Evolutionary conservation across 148 eudicot genomes (phyloP).

Genomic region (Dysphania ambrosioides): DNA sequence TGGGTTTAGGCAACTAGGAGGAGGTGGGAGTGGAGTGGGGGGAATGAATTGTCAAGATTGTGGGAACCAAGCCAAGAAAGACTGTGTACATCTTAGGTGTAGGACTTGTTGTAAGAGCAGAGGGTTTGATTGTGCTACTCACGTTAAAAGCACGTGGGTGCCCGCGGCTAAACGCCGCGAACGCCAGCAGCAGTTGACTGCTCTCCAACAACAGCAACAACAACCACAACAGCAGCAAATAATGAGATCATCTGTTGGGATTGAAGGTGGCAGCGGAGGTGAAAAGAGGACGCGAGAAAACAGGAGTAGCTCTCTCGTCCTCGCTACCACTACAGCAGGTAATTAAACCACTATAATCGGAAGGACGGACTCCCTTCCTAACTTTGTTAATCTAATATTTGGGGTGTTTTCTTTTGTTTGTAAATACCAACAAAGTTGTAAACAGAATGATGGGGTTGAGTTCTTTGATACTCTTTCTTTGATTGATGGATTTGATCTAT

Average conservation of each 20-base stretch:
- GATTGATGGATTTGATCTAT: background rate
- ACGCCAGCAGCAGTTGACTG: conserved; percentile 42
- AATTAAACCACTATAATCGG: background rate
- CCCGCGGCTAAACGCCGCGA: conserved; percentile 85
- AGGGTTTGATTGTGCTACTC: conserved; percentile 75
- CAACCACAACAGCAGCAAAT: conserved; percentile 23
- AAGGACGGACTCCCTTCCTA: background rate
- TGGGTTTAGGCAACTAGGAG: conserved; percentile 13
- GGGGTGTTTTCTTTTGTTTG: no score
- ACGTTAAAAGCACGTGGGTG: conserved; percentile 93
- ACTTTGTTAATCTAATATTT: no score
- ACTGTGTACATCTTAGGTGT: conserved; percentile 68
- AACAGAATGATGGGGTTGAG: background rate
- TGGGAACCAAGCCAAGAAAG: conserved; percentile 88
- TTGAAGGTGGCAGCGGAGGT: background rate
- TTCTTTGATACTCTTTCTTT: no score
- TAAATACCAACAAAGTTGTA: no score
- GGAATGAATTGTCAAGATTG: conserved; percentile 79
- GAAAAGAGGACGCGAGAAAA: conserved; percentile 42
- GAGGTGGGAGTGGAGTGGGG: conserved; percentile 22
- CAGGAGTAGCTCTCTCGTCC: conserved; percentile 15
- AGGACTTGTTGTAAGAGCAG: conserved; percentile 85
- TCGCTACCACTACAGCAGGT: conserved; percentile 43
- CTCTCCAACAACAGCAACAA: conserved; percentile 26
- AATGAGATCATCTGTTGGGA: conserved; percentile 1